A percentile compares a stretch with the other conserved stretches of the same genome.
These are phyloP conservation scores for Aspergillus coremiiformis DNA, from an alignment of 495 filamentous ascomycete genomes.

Conservation along the genomic window DNA sequence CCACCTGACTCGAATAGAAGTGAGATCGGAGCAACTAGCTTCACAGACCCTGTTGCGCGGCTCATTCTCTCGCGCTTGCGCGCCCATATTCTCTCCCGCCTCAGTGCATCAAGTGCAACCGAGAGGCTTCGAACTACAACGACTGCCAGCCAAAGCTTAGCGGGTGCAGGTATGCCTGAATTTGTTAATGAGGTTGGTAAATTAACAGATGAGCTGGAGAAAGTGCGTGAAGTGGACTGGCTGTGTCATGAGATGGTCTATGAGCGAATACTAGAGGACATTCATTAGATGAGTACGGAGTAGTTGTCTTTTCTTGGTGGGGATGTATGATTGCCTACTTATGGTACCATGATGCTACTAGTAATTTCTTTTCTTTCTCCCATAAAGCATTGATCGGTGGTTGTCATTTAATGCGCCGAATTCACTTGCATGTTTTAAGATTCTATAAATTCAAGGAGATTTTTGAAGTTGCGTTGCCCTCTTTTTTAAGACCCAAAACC, in stretches of 20 bases:
- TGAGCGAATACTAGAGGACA: conserved; percentile 52
- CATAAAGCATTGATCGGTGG: not conserved
- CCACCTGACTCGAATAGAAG: conserved; percentile 5
- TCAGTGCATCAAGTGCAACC: conserved; percentile 67
- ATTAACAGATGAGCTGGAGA: conserved; percentile 70
- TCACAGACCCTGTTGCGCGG: conserved; percentile 72
- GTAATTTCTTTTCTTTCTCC: too few species aligned
- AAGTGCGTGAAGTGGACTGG: conserved; percentile 72
- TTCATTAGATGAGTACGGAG: not conserved
- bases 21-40: conserved; percentile 22
- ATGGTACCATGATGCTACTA: too few species aligned
- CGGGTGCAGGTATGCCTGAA: conserved; percentile 73
- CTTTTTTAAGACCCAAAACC: too few species aligned
- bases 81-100: conserved; percentile 65
- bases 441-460: too few species aligned
- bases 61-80: conserved; percentile 70
- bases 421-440: not conserved
- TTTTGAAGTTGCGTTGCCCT: too few species aligned
- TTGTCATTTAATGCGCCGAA: not conserved
- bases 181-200: conserved; percentile 80
- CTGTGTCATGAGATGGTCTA: conserved; percentile 73
- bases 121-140: conserved; percentile 77
- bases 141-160: conserved; percentile 75
- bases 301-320: too few species aligned
- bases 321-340: too few species aligned